These are phyloP conservation scores for Castanopsis chinensis DNA, from an alignment of 306 rosid species.

Conservation along the genomic window DNA sequence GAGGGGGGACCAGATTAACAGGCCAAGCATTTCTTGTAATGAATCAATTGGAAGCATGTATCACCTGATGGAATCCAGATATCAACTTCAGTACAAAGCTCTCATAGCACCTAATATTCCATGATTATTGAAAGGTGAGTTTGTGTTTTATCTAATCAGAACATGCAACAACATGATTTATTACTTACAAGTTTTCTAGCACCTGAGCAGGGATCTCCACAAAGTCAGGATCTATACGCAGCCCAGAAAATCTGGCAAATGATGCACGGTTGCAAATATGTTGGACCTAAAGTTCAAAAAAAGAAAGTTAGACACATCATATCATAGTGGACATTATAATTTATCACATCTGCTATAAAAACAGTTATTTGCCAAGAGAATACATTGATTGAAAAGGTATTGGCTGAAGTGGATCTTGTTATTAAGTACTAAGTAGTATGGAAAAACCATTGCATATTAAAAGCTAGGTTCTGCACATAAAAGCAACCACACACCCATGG, in stretches of 20 bases:
- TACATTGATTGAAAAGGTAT: background rate
- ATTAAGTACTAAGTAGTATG: background rate
- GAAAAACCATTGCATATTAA: background rate
- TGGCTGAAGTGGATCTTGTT: background rate
- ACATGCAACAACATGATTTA: slow-evolving; percentile 11
- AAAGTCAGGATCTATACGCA: slow-evolving; percentile 89
- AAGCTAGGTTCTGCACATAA: background rate
- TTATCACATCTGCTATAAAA: background rate
- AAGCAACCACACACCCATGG: background rate
- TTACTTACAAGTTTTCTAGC: slow-evolving; percentile 76
- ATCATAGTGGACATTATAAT: slow-evolving; percentile 6
- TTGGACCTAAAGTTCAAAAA: slow-evolving; percentile 65
- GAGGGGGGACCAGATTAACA: background rate
- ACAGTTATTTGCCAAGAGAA: background rate
- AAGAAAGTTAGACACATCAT: slow-evolving; percentile 6
- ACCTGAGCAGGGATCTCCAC: slow-evolving; percentile 90
- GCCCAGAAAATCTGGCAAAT: slow-evolving; percentile 82
- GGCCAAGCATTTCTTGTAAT: background rate
- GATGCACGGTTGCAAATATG: slow-evolving; percentile 91
- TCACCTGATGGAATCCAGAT: slow-evolving; percentile 91
- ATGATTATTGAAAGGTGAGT: slow-evolving; percentile 23
- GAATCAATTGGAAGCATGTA: background rate
- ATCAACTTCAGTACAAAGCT: slow-evolving; percentile 73
- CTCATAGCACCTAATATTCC: slow-evolving; percentile 75
- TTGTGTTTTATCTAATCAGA: slow-evolving; percentile 19